Base-by-base conservation (phyloP, 1,284 basidiomycete genomes). In the Cerioporus squamosus region DNA sequence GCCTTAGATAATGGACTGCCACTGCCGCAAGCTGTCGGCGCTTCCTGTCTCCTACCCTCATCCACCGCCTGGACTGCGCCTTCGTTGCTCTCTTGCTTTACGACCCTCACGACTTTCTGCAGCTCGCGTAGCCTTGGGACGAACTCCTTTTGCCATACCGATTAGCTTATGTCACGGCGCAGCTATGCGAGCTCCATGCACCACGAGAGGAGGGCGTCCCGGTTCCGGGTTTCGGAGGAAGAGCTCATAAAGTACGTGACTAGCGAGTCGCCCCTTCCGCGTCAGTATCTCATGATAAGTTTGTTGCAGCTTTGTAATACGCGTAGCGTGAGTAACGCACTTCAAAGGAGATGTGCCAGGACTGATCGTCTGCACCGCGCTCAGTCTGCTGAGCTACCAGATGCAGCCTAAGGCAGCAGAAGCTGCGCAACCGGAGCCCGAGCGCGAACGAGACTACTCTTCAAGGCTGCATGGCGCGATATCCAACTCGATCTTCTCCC, bases 221-320 rank as follows among this genome's bases (percentile, higher is more conserved):
- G 87, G 70, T 83, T 89, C 75, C 81, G 87, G 63, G 85, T 93
- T 49, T 83, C 86, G 29, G 91, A 94, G 67, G 89, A 92, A 57
- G 90, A 92, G 69, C 77, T 94, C 66, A 93, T 91, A 77, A 85
- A 90, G 91, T 94, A 70, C 57, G 85, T 81, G 53, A 60, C 15
- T 48, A 44, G 55, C 51, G 33, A 36, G 8, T 36, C 33, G 52
- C 53, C 44, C 53, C 48, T 54, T 55, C 24, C 49, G 14, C 46
- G 61, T 33, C 12, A 29, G 57, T 22, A 50, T 58, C 49, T 65
- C 39, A 45, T 57, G 8, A 44, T 49, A 40, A 23, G 47, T 22
- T 22, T n/a, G 17, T 45, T 57, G 9, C 64, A 93, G 91, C 64
- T 91, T 90, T 81, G 81, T 82, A 31, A 79, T 93, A 50, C 86